phyloP scores from a whole-genome alignment of 2,329 filamentous ascomycete genomes.

The Delphinella strobiligena region DNA sequence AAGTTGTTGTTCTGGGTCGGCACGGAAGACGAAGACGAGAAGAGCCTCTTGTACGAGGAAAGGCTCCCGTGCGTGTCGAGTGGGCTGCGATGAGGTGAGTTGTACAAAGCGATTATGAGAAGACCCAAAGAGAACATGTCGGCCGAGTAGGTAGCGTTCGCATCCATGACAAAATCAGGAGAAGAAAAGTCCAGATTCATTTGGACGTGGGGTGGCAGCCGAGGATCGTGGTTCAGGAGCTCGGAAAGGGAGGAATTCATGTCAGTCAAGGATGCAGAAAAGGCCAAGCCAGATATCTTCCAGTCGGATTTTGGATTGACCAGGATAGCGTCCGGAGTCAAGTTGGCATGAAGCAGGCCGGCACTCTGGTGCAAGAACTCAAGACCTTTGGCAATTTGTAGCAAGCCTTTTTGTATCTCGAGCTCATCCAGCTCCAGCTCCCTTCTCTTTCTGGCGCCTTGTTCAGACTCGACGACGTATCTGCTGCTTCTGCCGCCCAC shows the following conservation, averaged over 20 bases:
- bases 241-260: constrained; percentile 67
- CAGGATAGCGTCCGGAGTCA: constrained; percentile 86
- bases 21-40: constrained; percentile 64
- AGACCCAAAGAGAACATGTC: constrained; percentile 93
- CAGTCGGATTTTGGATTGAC: constrained; percentile 97
- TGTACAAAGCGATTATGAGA: constrained; percentile 80
- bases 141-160: constrained; percentile 67
- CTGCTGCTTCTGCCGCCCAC: constrained; percentile 61
- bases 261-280: constrained; percentile 60
- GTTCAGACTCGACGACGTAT: constrained; percentile 68
- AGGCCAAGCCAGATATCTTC: constrained; percentile 93
- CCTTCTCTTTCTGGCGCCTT: constrained; percentile 54
- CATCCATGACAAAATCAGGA: constrained; percentile 88
- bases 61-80: constrained; percentile 70
- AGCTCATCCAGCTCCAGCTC: constrained; percentile 93
- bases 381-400: constrained; percentile 86
- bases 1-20: constrained; percentile 77
- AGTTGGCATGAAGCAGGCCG: constrained; percentile 81
- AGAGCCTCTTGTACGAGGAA: constrained; percentile 74
- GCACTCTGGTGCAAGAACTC: constrained; percentile 95
- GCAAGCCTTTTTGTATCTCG: constrained; percentile 89
- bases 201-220: constrained; percentile 71
- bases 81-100: constrained; percentile 83
- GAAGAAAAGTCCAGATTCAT: constrained; percentile 88
- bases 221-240: constrained; percentile 71